Evolutionary conservation across 169 alveolate species (phyloP).

Genomic region (Hammondia hammondi): DNA sequence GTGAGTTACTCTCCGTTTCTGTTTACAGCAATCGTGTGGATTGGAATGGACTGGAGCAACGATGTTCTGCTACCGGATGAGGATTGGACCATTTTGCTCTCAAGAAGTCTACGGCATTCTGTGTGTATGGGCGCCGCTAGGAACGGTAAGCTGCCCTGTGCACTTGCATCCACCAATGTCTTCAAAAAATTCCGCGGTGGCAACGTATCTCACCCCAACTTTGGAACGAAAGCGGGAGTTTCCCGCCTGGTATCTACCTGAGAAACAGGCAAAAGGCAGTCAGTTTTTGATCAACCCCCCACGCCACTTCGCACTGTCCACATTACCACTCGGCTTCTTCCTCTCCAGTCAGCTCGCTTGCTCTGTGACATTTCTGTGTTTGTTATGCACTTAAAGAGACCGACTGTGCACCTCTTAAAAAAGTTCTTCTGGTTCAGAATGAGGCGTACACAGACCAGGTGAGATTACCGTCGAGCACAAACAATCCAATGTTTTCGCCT

Average conservation of each 20-base stretch:
- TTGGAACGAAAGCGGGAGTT: no score
- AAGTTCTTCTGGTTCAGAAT: conserved; percentile 38
- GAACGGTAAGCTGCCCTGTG: conserved; percentile 17
- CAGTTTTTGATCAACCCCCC: no score
- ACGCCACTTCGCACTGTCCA: no score
- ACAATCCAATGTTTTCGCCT: no score
- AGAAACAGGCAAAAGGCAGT: no score
- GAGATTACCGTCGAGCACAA: neutral
- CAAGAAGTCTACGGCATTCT: conserved; percentile 39
- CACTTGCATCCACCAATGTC: no score
- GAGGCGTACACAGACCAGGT: conserved; percentile 46
- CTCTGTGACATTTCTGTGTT: neutral
- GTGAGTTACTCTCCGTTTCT: neutral
- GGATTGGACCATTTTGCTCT: conserved; percentile 42
- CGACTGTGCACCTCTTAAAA: conserved; percentile 28
- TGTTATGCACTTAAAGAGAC: neutral
- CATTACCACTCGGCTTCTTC: no score
- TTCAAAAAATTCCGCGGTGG: no score
- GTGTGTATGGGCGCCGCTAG: conserved; percentile 5
- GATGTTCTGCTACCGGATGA: conserved; percentile 43
- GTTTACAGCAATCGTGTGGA: conserved; percentile 39
- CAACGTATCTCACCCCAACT: no score
- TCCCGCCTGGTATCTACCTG: no score
- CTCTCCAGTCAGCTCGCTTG: no score
- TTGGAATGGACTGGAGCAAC: conserved; percentile 48